Conservation (phyloP, 106 monocot species). For the Amphibolis antarctica region DNA sequence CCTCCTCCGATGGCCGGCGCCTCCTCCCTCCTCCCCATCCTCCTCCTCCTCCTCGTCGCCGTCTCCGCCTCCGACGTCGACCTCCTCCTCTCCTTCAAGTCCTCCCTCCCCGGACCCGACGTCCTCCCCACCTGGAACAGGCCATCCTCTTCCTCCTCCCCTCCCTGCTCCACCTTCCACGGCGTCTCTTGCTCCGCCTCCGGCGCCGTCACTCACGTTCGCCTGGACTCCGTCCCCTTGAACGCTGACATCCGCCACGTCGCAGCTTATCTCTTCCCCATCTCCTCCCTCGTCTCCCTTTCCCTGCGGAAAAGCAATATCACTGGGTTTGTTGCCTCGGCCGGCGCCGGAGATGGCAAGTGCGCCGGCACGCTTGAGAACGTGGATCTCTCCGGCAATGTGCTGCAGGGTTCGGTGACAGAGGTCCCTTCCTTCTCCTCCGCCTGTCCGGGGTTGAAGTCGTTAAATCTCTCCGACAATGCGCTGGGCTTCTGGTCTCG, state of each 20-base stretch:
- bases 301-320: slow-evolving; percentile 36
- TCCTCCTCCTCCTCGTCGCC: not conserved
- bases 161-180: slow-evolving; percentile 35
- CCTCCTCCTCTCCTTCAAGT: slow-evolving; percentile 51
- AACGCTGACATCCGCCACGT: slow-evolving; percentile 32
- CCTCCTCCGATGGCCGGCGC: too few species aligned
- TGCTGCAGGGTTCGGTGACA: slow-evolving; percentile 27
- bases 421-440: slow-evolving; percentile 24
- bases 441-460: slow-evolving; percentile 19
- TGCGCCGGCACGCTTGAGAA: slow-evolving; percentile 29
- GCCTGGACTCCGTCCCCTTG: slow-evolving; percentile 25
- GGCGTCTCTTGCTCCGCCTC: slow-evolving; percentile 58
- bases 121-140: slow-evolving; percentile 34
- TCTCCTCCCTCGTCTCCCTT: slow-evolving; percentile 31
- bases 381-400: slow-evolving; percentile 52
- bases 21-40: slow-evolving; percentile 3
- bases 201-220: slow-evolving; percentile 36
- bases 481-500: not conserved
- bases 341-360: slow-evolving; percentile 22
- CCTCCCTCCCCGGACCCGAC: slow-evolving; percentile 35
- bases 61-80: slow-evolving; percentile 5
- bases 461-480: slow-evolving; percentile 35
- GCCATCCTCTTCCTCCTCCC: not conserved
- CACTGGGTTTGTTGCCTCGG: slow-evolving; percentile 23
- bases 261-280: slow-evolving; percentile 26